Percentiles rank a stretch among this genome's conserved stretches.
Evolutionary conservation across 1,284 basidiomycete genomes (phyloP).

Genomic region (Cerioporus squamosus): DNA sequence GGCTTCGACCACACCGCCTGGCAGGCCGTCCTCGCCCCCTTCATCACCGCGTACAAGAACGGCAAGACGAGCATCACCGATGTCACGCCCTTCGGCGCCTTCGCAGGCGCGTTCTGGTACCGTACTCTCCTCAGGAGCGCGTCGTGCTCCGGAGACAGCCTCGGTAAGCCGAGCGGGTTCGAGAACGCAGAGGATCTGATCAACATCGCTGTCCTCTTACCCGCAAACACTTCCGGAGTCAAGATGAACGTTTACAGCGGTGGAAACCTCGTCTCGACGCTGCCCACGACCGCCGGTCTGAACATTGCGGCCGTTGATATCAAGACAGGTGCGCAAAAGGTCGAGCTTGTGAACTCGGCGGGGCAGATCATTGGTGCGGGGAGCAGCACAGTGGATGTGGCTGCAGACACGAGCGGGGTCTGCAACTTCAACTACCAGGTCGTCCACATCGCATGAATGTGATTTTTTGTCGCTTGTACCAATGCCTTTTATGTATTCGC

Average conservation of each 20-base stretch:
- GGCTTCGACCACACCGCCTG: conserved; percentile 36
- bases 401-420: conserved; percentile 7
- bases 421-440: conserved; percentile 22
- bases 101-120: conserved; percentile 21
- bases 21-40: conserved; percentile 21
- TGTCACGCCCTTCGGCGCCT: conserved; percentile 15
- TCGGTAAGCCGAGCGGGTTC: conserved; percentile 12
- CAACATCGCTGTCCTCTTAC: conserved; percentile 19
- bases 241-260: conserved; percentile 13
- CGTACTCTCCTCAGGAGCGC: conserved; percentile 11
- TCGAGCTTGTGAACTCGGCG: conserved; percentile 8
- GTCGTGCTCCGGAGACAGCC: conserved; percentile 10
- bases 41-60: conserved; percentile 18
- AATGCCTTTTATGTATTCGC: too few species aligned
- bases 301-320: conserved; percentile 14
- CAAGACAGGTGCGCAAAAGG: conserved; percentile 11
- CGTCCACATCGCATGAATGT: conserved; percentile 9
- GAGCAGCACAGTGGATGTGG: conserved; percentile 15
- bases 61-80: conserved; percentile 5
- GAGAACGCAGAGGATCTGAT: conserved; percentile 16
- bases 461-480: too few species aligned
- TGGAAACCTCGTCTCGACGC: conserved; percentile 11
- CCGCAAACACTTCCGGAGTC: conserved; percentile 6
- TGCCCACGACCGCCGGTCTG: conserved; percentile 13
- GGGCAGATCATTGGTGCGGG: conserved; percentile 13